Conservation (phyloP, 306 rosid genomes). For the Rosa rugosa region DNA sequence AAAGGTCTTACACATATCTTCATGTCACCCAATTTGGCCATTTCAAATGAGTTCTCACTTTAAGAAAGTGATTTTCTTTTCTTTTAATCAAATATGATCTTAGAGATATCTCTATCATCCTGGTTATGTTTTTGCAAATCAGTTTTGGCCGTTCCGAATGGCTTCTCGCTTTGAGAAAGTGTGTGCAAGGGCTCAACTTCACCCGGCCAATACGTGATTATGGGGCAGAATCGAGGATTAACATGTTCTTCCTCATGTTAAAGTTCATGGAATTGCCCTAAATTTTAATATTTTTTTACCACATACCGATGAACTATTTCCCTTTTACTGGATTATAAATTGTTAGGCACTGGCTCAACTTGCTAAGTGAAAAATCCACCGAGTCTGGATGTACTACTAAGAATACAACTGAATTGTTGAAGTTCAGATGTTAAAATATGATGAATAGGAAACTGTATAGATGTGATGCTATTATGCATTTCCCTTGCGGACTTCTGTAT, state of each 20-base stretch:
- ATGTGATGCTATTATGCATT: too few relatives aligned
- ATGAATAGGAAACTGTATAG: too few relatives aligned
- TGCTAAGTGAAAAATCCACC: too few relatives aligned
- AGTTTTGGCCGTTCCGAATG: constrained; percentile 4
- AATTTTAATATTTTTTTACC: neutral
- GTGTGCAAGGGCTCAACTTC: constrained; percentile 18
- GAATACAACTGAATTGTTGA: too few relatives aligned
- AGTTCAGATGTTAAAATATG: too few relatives aligned
- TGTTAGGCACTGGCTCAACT: neutral
- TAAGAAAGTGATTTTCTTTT: neutral
- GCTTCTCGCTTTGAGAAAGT: neutral
- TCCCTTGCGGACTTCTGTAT: neutral
- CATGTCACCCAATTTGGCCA: neutral
- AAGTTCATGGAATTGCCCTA: constrained; percentile 1
- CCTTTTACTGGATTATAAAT: neutral
- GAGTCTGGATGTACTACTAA: too few relatives aligned
- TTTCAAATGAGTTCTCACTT: constrained; percentile 6
- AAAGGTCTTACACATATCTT: constrained; percentile 11
- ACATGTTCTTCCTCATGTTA: neutral
- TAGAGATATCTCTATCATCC: neutral
- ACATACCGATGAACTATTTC: neutral
- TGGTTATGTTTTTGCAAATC: neutral
- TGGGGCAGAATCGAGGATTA: constrained; percentile 1
- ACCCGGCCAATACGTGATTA: constrained; percentile 7
- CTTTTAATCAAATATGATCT: neutral